Conservation (phyloP, 2,329 filamentous ascomycete genomes). For the Colletotrichum sp. region DNA sequence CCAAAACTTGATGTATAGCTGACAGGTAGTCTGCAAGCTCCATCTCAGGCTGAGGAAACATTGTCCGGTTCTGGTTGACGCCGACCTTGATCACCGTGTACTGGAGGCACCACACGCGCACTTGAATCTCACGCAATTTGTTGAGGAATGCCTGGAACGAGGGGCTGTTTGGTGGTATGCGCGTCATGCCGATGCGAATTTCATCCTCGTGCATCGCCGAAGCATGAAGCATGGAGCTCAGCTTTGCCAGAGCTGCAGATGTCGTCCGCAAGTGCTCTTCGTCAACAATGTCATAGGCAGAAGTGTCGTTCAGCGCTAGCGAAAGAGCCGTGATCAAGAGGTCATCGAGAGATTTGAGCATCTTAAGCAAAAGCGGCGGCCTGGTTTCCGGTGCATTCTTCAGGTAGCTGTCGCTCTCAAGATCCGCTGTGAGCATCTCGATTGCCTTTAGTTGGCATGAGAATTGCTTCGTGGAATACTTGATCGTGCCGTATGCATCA, state of each 20-base stretch:
- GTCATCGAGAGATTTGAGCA: slow-evolving; percentile 80
- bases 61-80: slow-evolving; percentile 67
- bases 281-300: slow-evolving; percentile 84
- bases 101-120: slow-evolving; percentile 86
- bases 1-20: slow-evolving; percentile 82
- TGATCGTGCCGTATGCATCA: slow-evolving; percentile 84
- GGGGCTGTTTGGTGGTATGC: slow-evolving; percentile 62
- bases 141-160: slow-evolving; percentile 63
- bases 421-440: slow-evolving; percentile 74
- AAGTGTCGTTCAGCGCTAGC: slow-evolving; percentile 68
- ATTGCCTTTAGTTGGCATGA: slow-evolving; percentile 87
- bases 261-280: slow-evolving; percentile 77
- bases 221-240: slow-evolving; percentile 78
- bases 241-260: slow-evolving; percentile 71
- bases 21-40: slow-evolving; percentile 82
- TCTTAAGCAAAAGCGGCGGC: slow-evolving; percentile 74
- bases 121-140: slow-evolving; percentile 84
- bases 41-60: slow-evolving; percentile 70
- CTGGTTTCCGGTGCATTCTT: slow-evolving; percentile 66
- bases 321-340: slow-evolving; percentile 75
- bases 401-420: slow-evolving; percentile 67
- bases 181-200: slow-evolving; percentile 76
- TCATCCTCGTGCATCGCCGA: slow-evolving; percentile 86
- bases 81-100: slow-evolving; percentile 82
- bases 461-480: slow-evolving; percentile 85